These are phyloP conservation scores for Oehlia diaphana DNA, from an alignment of 192 early-diverging fungal species.

Conservation along the genomic window DNA sequence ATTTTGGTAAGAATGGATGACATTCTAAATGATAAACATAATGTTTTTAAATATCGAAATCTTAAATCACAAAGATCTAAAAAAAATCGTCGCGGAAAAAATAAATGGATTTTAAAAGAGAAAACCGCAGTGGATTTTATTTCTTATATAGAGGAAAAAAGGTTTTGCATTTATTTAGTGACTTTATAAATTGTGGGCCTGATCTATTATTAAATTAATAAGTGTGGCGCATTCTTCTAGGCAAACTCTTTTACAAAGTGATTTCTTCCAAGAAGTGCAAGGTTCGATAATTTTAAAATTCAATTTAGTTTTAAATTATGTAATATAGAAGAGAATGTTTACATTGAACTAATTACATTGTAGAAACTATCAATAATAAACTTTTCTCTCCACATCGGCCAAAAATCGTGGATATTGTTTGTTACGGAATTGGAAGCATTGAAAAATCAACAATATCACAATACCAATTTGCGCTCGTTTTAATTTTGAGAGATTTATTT, in stretches of 20 bases:
- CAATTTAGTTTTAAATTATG: background rate
- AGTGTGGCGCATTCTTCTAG: background rate
- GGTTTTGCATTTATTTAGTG: background rate
- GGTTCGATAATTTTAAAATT: background rate
- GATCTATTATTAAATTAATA: background rate
- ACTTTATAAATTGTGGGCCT: background rate
- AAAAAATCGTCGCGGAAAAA: background rate
- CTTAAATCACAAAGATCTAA: background rate
- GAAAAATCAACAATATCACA: slow-evolving; percentile 39
- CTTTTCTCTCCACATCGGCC: slow-evolving; percentile 7
- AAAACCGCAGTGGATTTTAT: background rate
- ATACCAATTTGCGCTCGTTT: slow-evolving; percentile 38
- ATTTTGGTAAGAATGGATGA: no score
- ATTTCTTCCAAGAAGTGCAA: background rate
- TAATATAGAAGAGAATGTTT: background rate
- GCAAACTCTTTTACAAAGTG: background rate
- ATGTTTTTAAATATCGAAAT: background rate
- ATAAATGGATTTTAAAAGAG: background rate
- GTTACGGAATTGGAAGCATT: slow-evolving; percentile 45
- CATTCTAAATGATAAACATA: background rate
- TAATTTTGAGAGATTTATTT: slow-evolving; percentile 40
- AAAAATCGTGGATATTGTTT: slow-evolving; percentile 37
- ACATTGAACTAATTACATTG: background rate
- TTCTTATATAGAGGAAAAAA: background rate
- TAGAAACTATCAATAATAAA: slow-evolving; percentile 7